Evolutionary conservation across 2,329 filamentous ascomycete genomes (phyloP).

Genomic region (Alternaria rosae): DNA sequence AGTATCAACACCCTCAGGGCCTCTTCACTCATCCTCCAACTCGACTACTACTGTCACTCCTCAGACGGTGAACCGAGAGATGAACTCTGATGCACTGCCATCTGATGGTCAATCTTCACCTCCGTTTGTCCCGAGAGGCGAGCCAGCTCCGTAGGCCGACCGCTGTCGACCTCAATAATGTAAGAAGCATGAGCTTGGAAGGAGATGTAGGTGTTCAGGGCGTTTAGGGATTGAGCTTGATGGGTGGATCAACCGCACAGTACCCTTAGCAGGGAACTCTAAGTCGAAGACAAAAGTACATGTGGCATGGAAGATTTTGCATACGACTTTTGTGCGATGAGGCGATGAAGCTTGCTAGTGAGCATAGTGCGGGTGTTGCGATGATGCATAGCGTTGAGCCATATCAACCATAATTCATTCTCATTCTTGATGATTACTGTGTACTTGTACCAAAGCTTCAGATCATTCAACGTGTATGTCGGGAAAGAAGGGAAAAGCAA

Average conservation of each 20-base stretch:
- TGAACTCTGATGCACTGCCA: background rate
- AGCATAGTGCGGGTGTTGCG: background rate
- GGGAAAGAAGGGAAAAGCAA: no score
- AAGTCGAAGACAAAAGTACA: background rate
- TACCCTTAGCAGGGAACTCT: background rate
- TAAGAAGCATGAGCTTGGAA: background rate
- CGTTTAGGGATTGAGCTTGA: background rate
- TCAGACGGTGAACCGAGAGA: background rate
- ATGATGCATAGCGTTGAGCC: background rate
- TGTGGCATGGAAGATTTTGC: background rate
- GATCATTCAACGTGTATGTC: no score
- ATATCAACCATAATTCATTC: background rate
- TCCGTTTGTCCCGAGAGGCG: background rate
- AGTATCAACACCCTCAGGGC: background rate
- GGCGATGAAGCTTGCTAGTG: background rate
- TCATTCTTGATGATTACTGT: background rate
- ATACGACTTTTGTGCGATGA: background rate
- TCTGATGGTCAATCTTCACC: background rate
- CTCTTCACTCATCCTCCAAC: constrained; percentile 11
- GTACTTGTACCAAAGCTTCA: background rate
- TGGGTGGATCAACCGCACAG: background rate
- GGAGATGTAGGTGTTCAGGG: background rate
- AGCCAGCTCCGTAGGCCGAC: background rate
- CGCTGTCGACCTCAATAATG: background rate
- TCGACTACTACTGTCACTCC: constrained; percentile 17